These are phyloP conservation scores for Phytophthora agathidicida DNA, from an alignment of 352 stramenopile species.

Conservation along the genomic window DNA sequence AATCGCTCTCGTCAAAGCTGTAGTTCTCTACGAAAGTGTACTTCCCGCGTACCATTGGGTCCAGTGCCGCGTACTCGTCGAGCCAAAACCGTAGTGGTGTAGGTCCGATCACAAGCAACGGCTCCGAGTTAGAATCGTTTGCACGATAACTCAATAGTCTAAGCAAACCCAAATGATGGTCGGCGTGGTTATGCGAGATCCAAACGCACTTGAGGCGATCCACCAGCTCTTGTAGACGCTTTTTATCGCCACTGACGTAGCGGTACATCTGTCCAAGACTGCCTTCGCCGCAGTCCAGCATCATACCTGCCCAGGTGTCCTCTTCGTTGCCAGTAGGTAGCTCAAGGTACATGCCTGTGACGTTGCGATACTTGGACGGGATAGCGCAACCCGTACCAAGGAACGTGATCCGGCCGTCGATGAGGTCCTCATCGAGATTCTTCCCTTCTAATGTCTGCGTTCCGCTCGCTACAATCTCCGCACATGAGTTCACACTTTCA, in stretches of 20 bases:
- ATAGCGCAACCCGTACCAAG: constrained; percentile 97
- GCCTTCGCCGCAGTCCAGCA: constrained; percentile 97
- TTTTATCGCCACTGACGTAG: constrained; percentile 50
- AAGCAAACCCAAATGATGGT: constrained; percentile 96
- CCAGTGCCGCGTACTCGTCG: constrained; percentile 88
- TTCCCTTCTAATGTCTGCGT: neutral
- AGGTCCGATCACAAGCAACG: constrained; percentile 94
- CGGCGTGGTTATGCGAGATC: constrained; percentile 98
- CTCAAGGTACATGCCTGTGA: constrained; percentile 94
- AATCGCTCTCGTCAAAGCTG: constrained; percentile 69
- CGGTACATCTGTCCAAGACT: constrained; percentile 93
- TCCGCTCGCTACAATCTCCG: constrained; percentile 6
- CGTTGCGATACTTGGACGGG: constrained; percentile 98
- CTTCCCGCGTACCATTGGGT: constrained; percentile 74
- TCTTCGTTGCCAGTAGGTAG: constrained; percentile 29
- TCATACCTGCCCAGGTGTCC: constrained; percentile 60
- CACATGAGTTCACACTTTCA: constrained; percentile 30
- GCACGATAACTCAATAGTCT: constrained; percentile 86
- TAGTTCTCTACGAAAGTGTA: constrained; percentile 93
- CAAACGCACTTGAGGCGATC: constrained; percentile 92
- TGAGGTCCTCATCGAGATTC: constrained; percentile 22
- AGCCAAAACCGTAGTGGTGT: constrained; percentile 90
- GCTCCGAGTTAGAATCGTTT: constrained; percentile 36
- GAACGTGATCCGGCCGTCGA: constrained; percentile 90
- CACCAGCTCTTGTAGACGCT: constrained; percentile 56